Evolutionary conservation across 305 asterid species (phyloP).

Genomic region (Rubia peregrina): DNA sequence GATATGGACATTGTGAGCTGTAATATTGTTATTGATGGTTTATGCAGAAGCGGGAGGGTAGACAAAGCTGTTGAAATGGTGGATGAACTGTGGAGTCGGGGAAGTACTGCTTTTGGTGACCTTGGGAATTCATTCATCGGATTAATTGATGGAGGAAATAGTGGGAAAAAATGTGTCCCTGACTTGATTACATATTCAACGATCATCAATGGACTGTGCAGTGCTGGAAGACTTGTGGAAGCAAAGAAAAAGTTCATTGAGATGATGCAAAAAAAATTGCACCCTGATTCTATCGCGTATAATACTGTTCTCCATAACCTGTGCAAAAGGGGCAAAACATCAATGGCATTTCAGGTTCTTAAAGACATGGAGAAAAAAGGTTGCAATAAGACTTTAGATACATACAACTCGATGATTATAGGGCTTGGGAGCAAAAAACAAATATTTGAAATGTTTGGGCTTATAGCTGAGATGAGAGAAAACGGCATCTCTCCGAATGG

Average conservation of each 20-base stretch:
- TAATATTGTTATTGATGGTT: slow-evolving; percentile 81
- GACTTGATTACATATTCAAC: slow-evolving; percentile 82
- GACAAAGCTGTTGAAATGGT: slow-evolving; percentile 81
- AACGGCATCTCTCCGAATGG: slow-evolving; percentile 61
- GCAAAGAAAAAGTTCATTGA: slow-evolving; percentile 70
- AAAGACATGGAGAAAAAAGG: slow-evolving; percentile 88
- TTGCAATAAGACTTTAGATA: slow-evolving; percentile 61
- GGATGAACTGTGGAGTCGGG: slow-evolving; percentile 82
- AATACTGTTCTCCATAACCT: slow-evolving; percentile 52
- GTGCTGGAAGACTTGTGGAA: slow-evolving; percentile 64
- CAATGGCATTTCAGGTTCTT: slow-evolving; percentile 89
- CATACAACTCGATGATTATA: slow-evolving; percentile 64
- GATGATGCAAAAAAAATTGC: slow-evolving; percentile 62
- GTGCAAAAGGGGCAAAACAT: slow-evolving; percentile 70
- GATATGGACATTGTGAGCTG: slow-evolving; percentile 74
- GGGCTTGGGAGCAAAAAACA: slow-evolving; percentile 63
- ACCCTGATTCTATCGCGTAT: slow-evolving; percentile 64
- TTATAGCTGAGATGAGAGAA: slow-evolving; percentile 85
- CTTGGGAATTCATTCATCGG: slow-evolving; percentile 74
- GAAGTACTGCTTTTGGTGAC: slow-evolving; percentile 86
- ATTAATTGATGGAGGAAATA: slow-evolving; percentile 49
- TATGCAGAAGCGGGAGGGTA: slow-evolving; percentile 63
- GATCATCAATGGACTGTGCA: slow-evolving; percentile 65
- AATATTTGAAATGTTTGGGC: slow-evolving; percentile 74
- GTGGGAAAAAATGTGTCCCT: slow-evolving; percentile 58